phyloP scores from a whole-genome alignment of 129 eudicot genomes.

The Saposhnikovia divaricata region DNA sequence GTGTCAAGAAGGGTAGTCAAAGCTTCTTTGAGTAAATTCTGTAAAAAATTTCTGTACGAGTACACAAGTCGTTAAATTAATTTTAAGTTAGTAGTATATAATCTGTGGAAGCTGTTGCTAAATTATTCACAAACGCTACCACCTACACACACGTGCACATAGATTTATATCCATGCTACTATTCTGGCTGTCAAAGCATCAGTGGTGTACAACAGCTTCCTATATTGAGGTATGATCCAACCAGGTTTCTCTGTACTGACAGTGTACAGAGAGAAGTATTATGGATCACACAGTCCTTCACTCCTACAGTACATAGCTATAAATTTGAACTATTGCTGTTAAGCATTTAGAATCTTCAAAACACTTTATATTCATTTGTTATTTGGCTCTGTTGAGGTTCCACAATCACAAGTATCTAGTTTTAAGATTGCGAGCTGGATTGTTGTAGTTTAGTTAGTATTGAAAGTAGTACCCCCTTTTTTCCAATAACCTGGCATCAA shows the following conservation, averaged over 20 bases:
- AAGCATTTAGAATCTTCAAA: neutral
- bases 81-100: neutral
- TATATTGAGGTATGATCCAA: conserved; percentile 51
- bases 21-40: neutral
- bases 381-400: neutral
- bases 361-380: neutral
- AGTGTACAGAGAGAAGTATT: conserved; percentile 99
- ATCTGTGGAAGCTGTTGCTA: conserved; percentile 51
- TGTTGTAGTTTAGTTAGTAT: neutral
- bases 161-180: conserved; percentile 21
- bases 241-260: conserved; percentile 99
- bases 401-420: neutral
- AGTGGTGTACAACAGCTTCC: conserved; percentile 61
- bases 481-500: neutral
- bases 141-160: conserved; percentile 19
- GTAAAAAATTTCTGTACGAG: neutral
- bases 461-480: neutral
- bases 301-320: neutral
- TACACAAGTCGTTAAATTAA: neutral
- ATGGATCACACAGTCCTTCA: conserved; percentile 55
- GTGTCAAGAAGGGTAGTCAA: neutral
- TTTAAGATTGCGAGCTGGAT: neutral
- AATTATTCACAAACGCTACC: conserved; percentile 7
- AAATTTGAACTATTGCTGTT: neutral
- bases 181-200: conserved; percentile 29